Evolutionary conservation across 2,329 filamentous ascomycete species (phyloP), one percentile per base, ranked within the genome.

Genomic region (Calonectria crousiana): DNA sequence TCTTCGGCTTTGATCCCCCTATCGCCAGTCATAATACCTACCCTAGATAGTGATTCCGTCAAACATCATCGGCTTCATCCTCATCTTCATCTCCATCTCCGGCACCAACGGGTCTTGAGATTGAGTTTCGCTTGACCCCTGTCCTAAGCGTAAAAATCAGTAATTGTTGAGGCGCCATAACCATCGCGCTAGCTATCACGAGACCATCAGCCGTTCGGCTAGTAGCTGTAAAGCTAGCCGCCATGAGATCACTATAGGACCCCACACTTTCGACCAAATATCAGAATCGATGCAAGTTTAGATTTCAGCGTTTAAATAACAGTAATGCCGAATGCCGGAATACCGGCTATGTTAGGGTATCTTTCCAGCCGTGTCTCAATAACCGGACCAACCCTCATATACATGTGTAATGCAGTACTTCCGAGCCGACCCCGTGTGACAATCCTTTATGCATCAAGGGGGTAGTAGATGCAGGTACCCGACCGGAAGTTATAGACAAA

Each of bases 401-500:
- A 56, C 30, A n/a, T 26, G 16, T 38, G 18, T 41, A 20, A 28
- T 18, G 26, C n/a, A 23, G 23, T 47, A 41, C 56, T 11, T 28
- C 56, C 16, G 4, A 14, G 16, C 23, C 36, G n/a, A 23, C 41
- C 16, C 49, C 28, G 26, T 51, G 23, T 26, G 44, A 44, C 58
- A 36, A 53, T n/a, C 71, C 78, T 20, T 62, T 72, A 80, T n/a
- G 83, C 84, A 36, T 86, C 87, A 53, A 98, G 85, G 84, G 98
- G 95, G 84, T 98, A 98, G 82, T 96, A 95, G 66, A 98, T 90
- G 83, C 95, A 96, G 73, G 90, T 93, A 0, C 94, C 94, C 13
- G 95, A 97, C 74, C 95, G 89, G 80, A 97, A 98, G 81, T 98
- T 98, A 85, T 98, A 98, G 67, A 98, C 90, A 85, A 98, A 98